A percentile compares a stretch with the other conserved stretches of the same genome.
Conservation (phyloP, 306 rosid species). For the Rosa multiflora region DNA sequence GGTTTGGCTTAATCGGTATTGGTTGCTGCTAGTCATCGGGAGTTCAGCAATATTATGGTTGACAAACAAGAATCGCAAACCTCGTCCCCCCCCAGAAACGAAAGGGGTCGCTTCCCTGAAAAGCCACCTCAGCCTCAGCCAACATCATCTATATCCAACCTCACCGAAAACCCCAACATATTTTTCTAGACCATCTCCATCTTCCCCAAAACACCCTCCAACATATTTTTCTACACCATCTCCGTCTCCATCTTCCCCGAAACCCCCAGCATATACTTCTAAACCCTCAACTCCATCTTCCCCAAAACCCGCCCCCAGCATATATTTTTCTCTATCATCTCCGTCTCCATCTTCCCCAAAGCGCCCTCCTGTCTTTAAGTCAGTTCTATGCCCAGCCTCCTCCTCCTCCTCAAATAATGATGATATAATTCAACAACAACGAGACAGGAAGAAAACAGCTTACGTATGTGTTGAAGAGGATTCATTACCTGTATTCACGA, state of each 20-base stretch:
- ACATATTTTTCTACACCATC: neutral
- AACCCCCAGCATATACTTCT: neutral
- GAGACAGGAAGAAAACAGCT: neutral
- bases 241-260: neutral
- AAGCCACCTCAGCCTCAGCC: neutral
- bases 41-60: too few species aligned
- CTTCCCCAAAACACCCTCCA: neutral
- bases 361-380: neutral
- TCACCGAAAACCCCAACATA: neutral
- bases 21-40: too few species aligned
- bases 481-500: constrained; percentile 19
- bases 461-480: constrained; percentile 16
- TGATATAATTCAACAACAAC: neutral
- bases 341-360: neutral
- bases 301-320: neutral
- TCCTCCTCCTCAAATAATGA: neutral
- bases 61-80: too few species aligned
- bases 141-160: neutral
- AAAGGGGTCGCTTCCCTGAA: too few species aligned
- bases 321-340: too few species aligned
- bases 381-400: neutral
- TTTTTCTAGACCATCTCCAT: neutral
- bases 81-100: neutral
- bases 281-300: neutral
- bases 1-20: too few species aligned